Conservation (phyloP, 805 yeast genomes). For the Kodamaea laetipori region DNA sequence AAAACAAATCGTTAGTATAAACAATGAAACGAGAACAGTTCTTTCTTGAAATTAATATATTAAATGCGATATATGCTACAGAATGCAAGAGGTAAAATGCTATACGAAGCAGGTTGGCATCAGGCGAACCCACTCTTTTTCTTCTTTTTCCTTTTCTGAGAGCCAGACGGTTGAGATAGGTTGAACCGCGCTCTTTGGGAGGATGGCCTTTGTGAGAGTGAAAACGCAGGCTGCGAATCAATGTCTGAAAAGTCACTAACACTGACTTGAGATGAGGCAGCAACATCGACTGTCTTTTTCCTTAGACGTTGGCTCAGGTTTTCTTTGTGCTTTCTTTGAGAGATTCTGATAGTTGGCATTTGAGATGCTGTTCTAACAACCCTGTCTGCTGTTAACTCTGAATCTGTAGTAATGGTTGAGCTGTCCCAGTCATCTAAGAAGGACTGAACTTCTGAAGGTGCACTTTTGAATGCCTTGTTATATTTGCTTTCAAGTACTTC, state of each 20-base stretch:
- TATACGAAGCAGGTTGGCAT: slow-evolving; percentile 2
- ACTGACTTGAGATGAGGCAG: slow-evolving; percentile 4
- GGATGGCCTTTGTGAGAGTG: slow-evolving; percentile 7
- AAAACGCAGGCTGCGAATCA: slow-evolving; percentile 1
- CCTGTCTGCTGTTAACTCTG: not conserved
- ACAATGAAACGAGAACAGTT: slow-evolving; percentile 25
- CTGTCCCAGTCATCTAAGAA: slow-evolving; percentile 12
- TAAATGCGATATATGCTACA: slow-evolving; percentile 12
- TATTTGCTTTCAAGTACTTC: slow-evolving; percentile 5
- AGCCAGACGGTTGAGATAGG: slow-evolving; percentile 9
- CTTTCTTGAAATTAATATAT: not conserved
- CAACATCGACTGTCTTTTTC: not conserved
- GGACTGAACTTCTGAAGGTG: slow-evolving; percentile 8
- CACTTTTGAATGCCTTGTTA: slow-evolving; percentile 1
- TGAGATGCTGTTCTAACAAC: not conserved
- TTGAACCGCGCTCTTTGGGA: slow-evolving; percentile 8
- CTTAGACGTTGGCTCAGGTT: not conserved
- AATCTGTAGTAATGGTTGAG: not conserved
- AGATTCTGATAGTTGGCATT: slow-evolving; percentile 17
- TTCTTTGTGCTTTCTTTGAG: slow-evolving; percentile 5
- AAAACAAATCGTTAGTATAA: slow-evolving; percentile 25
- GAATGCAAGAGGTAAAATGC: not conserved
- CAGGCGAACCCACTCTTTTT: slow-evolving; percentile 53
- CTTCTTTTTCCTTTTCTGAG: slow-evolving; percentile 39
- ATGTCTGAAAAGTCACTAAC: not conserved